Conservation (phyloP, 768 basidiomycete species). For the Cyclocybe cylindracea region DNA sequence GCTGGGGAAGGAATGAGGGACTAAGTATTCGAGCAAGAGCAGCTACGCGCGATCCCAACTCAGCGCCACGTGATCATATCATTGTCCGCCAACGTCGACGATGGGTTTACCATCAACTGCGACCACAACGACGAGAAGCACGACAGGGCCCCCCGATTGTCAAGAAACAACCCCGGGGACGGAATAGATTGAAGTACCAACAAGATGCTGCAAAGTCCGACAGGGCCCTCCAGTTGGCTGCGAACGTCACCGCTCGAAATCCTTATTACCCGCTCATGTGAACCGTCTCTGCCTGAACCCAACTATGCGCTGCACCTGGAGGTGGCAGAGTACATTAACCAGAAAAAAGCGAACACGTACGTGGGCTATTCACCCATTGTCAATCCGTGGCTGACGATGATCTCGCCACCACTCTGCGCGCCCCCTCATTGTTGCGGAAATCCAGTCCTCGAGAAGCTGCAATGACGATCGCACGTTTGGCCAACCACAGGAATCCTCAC, state of each 20-base stretch:
- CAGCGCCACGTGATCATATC: too few species aligned
- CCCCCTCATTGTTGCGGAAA: neutral
- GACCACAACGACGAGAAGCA: too few species aligned
- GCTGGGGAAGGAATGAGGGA: too few species aligned
- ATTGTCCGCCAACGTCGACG: too few species aligned
- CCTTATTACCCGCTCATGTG: conserved; percentile 81
- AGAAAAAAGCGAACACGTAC: conserved; percentile 95
- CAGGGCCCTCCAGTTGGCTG: conserved; percentile 48
- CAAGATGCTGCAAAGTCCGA: conserved; percentile 51
- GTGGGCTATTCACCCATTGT: conserved; percentile 22
- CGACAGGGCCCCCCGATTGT: too few species aligned
- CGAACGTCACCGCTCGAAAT: conserved; percentile 66
- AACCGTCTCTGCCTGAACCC: conserved; percentile 82
- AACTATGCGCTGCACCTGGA: conserved; percentile 93
- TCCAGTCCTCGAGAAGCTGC: conserved; percentile 87
- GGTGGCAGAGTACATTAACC: conserved; percentile 90
- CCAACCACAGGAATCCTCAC: conserved; percentile 92
- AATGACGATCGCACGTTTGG: conserved; percentile 78
- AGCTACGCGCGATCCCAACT: too few species aligned
- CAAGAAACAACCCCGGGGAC: too few species aligned
- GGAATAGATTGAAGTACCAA: too few species aligned
- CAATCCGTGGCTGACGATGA: neutral
- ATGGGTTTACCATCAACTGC: too few species aligned
- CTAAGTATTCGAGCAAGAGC: too few species aligned
- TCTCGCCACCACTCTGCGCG: neutral